Percentiles rank a stretch among this genome's conserved stretches.
Evolutionary conservation across 2,329 filamentous ascomycete genomes (phyloP).

Genomic region (Fusarium newnesense): DNA sequence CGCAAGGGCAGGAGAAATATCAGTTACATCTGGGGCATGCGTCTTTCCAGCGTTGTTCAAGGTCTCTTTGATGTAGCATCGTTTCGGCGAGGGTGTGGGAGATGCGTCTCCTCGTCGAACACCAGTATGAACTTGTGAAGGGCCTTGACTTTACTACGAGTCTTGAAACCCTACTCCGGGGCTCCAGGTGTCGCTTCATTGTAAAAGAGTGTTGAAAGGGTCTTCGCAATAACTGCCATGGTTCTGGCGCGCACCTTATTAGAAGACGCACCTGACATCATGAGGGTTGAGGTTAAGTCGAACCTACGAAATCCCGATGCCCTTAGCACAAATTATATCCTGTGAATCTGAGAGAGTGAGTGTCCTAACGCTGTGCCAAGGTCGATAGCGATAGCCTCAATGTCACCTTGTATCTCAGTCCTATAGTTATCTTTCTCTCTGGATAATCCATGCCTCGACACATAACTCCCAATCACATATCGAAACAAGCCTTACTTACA

Average conservation of each 20-base stretch:
- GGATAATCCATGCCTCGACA: neutral
- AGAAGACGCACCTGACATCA: neutral
- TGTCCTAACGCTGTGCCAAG: neutral
- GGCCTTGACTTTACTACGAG: neutral
- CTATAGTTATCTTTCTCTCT: neutral
- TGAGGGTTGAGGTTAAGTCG: neutral
- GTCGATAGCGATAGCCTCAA: neutral
- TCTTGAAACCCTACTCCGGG: neutral
- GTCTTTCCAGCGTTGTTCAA: no score
- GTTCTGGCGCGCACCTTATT: neutral
- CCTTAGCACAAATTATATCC: neutral
- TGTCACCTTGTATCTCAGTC: neutral
- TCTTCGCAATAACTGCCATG: neutral
- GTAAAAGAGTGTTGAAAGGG: neutral
- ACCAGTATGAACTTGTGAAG: neutral
- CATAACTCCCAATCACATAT: neutral
- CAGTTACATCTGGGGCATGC: no score
- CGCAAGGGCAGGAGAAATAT: no score
- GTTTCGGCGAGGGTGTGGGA: no score
- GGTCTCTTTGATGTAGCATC: no score
- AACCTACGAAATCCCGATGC: neutral
- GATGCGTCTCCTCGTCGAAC: neutral
- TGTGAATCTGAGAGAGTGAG: neutral
- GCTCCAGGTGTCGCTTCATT: neutral
- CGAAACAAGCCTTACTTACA: neutral